phyloP scores from a whole-genome alignment of 768 basidiomycete species.

The Kondoa subrosea region DNA sequence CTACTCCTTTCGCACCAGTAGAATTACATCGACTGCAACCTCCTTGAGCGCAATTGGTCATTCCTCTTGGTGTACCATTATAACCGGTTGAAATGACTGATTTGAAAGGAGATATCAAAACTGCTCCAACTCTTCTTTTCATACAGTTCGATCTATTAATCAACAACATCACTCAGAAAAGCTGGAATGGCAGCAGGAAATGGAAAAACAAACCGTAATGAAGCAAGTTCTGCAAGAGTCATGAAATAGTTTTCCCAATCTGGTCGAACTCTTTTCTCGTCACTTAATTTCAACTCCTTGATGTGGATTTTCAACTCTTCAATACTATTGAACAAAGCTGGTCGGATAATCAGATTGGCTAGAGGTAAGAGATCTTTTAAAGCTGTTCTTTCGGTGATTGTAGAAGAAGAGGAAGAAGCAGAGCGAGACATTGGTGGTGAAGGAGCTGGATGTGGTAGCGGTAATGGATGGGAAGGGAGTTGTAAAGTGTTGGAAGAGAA shows the following conservation, averaged over 20 bases:
- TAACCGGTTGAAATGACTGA: slow-evolving; percentile 39
- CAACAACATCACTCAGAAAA: slow-evolving; percentile 3
- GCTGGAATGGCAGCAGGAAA: background rate
- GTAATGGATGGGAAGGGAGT: slow-evolving; percentile 2
- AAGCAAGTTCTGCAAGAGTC: slow-evolving; percentile 80
- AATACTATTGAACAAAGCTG: slow-evolving; percentile 25
- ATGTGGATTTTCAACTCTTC: slow-evolving; percentile 44
- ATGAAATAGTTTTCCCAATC: slow-evolving; percentile 96
- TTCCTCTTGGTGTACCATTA: slow-evolving; percentile 85
- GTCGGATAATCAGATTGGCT: slow-evolving; percentile 31
- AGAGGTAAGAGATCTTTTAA: slow-evolving; percentile 26
- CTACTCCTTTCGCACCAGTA: slow-evolving; percentile 6
- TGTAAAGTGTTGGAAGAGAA: slow-evolving; percentile 10
- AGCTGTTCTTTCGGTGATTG: slow-evolving; percentile 13
- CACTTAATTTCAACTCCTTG: slow-evolving; percentile 49
- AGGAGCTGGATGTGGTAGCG: slow-evolving; percentile 4
- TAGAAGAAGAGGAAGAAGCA: slow-evolving; percentile 10
- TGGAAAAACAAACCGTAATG: slow-evolving; percentile 36
- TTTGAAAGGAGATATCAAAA: slow-evolving; percentile 53
- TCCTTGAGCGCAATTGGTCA: slow-evolving; percentile 77
- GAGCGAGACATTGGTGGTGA: slow-evolving; percentile 23
- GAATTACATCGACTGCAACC: slow-evolving; percentile 67
- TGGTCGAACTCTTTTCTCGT: slow-evolving; percentile 62
- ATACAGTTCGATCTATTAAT: slow-evolving; percentile 24
- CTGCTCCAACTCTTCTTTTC: slow-evolving; percentile 74